phyloP scores from a whole-genome alignment of 345 rosid species.

The Turnera subulata region DNA sequence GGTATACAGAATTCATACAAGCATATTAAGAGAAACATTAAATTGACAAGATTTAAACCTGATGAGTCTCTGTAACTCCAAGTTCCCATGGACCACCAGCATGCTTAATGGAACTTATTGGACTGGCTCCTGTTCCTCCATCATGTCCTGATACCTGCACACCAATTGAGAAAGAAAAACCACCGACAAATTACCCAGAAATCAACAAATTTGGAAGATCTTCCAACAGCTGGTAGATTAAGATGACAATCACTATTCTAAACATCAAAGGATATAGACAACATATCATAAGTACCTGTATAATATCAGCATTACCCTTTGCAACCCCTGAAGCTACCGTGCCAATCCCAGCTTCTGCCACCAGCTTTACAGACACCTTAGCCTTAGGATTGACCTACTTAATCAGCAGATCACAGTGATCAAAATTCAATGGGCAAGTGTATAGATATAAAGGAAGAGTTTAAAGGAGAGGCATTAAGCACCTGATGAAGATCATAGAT shows the following conservation, averaged over 20 bases:
- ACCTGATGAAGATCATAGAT: conserved; percentile 99
- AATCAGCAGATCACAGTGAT: conserved; percentile 13
- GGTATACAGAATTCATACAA: conserved; percentile 4
- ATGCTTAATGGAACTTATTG: conserved; percentile 95
- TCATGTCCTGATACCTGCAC: conserved; percentile 96
- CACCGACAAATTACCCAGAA: not conserved
- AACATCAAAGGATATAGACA: not conserved
- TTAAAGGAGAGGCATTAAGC: conserved; percentile 19
- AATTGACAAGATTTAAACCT: conserved; percentile 44
- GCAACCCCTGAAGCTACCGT: conserved; percentile 99
- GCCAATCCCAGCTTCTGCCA: conserved; percentile 98
- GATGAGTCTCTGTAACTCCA: conserved; percentile 88
- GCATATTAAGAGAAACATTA: conserved; percentile 5
- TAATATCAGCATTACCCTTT: conserved; percentile 94
- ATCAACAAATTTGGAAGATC: not conserved
- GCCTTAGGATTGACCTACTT: conserved; percentile 90
- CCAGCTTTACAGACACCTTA: conserved; percentile 96
- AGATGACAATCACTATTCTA: not conserved
- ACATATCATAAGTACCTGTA: conserved; percentile 55
- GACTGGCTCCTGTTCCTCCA: conserved; percentile 99
- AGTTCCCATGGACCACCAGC: conserved; percentile 99
- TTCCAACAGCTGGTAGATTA: not conserved
- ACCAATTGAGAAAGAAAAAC: not conserved
- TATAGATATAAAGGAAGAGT: conserved; percentile 7
- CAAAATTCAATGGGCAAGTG: conserved; percentile 4